Conservation (phyloP, 2,329 filamentous ascomycete species). For the Gaeumannomyces sp. region DNA sequence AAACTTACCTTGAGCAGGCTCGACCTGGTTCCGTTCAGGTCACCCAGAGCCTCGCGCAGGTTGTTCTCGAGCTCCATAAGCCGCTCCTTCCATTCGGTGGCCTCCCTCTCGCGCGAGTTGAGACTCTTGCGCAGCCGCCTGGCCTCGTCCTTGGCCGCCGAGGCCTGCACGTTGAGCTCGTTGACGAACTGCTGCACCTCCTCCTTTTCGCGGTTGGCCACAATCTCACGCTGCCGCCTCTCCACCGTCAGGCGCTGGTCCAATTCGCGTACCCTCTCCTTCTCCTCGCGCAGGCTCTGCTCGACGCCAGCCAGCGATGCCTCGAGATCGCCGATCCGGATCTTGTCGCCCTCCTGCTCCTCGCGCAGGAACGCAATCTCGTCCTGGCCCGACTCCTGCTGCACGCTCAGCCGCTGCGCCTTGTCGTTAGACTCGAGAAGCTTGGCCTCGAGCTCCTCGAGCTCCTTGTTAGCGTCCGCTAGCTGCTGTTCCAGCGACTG, state of each 20-base stretch:
- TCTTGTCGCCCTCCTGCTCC: conserved; percentile 96
- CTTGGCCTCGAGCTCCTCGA: conserved; percentile 78
- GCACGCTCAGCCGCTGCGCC: conserved; percentile 78
- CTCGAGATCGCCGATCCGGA: conserved; percentile 91
- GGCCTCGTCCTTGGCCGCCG: conserved; percentile 77
- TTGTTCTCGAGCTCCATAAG: conserved; percentile 86
- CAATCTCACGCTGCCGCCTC: conserved; percentile 76
- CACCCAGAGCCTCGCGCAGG: conserved; percentile 78
- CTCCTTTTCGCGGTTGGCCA: conserved; percentile 85
- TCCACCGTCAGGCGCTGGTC: conserved; percentile 74
- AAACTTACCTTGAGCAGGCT: conserved; percentile 68
- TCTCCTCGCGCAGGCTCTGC: conserved; percentile 74
- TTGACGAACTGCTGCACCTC: conserved; percentile 92
- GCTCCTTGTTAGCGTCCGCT: conserved; percentile 75
- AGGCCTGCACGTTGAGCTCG: conserved; percentile 81
- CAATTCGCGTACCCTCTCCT: conserved; percentile 66
- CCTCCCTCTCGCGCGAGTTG: conserved; percentile 79
- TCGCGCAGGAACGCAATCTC: conserved; percentile 94
- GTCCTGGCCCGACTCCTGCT: conserved; percentile 85
- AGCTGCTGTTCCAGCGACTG: conserved; percentile 78
- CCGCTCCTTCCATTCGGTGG: conserved; percentile 84
- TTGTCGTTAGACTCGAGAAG: conserved; percentile 82
- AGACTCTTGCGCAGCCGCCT: conserved; percentile 76
- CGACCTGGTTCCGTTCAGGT: conserved; percentile 78
- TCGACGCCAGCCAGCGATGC: conserved; percentile 74